Evolutionary conservation across 116 monocot genomes (phyloP).

Genomic region (Dioscorea cayenensis): DNA sequence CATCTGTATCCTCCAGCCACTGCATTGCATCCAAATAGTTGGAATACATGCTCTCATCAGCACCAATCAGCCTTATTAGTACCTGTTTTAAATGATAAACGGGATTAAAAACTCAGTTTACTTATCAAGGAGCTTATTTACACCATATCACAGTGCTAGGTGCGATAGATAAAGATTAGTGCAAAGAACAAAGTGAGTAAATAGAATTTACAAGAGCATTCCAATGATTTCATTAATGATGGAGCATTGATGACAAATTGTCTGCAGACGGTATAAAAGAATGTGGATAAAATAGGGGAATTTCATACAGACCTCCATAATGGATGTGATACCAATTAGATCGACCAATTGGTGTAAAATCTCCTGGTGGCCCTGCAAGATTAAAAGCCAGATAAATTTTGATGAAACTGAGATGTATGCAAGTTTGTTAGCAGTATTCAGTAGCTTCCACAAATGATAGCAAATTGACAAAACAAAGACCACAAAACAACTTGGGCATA

Average conservation of each 20-base stretch:
- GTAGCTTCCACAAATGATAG: not conserved
- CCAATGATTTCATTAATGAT: not conserved
- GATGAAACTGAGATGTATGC: too few species aligned
- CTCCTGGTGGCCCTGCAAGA: slow-evolving; percentile 65
- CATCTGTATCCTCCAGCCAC: slow-evolving; percentile 75
- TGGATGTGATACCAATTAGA: slow-evolving; percentile 96
- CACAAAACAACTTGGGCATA: slow-evolving; percentile 71
- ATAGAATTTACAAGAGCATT: not conserved
- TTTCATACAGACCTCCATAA: slow-evolving; percentile 77
- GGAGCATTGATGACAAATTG: not conserved
- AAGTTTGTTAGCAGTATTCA: not conserved
- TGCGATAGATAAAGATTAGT: not conserved
- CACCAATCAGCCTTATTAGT: slow-evolving; percentile 87
- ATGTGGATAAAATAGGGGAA: not conserved
- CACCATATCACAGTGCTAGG: not conserved
- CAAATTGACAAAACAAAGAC: too few species aligned
- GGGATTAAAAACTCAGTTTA: not conserved
- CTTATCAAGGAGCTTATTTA: too few species aligned
- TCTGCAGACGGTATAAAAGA: not conserved
- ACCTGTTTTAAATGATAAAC: slow-evolving; percentile 34
- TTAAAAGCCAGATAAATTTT: not conserved
- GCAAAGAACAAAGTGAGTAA: not conserved
- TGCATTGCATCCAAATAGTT: slow-evolving; percentile 63
- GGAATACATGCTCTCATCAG: slow-evolving; percentile 86
- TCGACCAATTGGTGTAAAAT: slow-evolving; percentile 81